Conservation (phyloP, 2,329 filamentous ascomycete genomes). For the Botrytis pseudocinerea region DNA sequence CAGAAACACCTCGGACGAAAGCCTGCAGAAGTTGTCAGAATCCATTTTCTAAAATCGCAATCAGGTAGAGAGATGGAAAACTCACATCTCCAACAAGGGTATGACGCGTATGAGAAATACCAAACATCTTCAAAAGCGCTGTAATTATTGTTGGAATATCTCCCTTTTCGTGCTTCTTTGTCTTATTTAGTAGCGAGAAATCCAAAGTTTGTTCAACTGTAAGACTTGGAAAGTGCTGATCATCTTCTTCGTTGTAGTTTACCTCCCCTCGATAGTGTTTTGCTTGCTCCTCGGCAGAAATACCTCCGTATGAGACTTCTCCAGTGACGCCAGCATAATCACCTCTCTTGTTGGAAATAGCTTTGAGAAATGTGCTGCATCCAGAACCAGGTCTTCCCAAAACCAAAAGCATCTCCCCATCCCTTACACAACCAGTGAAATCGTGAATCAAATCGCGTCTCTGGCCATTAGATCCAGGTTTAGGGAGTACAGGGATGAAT, state of each 20-base stretch:
- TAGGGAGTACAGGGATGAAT: slow-evolving; percentile 36
- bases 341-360: slow-evolving; percentile 68
- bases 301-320: slow-evolving; percentile 70
- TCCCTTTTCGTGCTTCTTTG: slow-evolving; percentile 62
- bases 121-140: slow-evolving; percentile 74
- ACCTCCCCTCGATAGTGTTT: slow-evolving; percentile 70
- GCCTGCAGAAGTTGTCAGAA: slow-evolving; percentile 29
- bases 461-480: slow-evolving; percentile 31
- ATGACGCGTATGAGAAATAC: slow-evolving; percentile 72
- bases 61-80: slow-evolving; percentile 46
- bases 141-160: slow-evolving; percentile 69
- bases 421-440: slow-evolving; percentile 66
- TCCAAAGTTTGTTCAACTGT: slow-evolving; percentile 77
- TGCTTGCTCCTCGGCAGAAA: slow-evolving; percentile 65
- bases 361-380: slow-evolving; percentile 76
- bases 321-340: slow-evolving; percentile 67
- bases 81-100: slow-evolving; percentile 69
- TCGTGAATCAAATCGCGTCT: slow-evolving; percentile 57
- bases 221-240: slow-evolving; percentile 70
- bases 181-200: slow-evolving; percentile 75
- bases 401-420: slow-evolving; percentile 72
- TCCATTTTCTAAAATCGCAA: neutral
- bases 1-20: slow-evolving; percentile 69
- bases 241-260: slow-evolving; percentile 76
- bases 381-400: slow-evolving; percentile 73